Evolutionary conservation across 257 asterid species (phyloP), one percentile per base, ranked within the genome.

Genomic region (Misopates orontium): DNA sequence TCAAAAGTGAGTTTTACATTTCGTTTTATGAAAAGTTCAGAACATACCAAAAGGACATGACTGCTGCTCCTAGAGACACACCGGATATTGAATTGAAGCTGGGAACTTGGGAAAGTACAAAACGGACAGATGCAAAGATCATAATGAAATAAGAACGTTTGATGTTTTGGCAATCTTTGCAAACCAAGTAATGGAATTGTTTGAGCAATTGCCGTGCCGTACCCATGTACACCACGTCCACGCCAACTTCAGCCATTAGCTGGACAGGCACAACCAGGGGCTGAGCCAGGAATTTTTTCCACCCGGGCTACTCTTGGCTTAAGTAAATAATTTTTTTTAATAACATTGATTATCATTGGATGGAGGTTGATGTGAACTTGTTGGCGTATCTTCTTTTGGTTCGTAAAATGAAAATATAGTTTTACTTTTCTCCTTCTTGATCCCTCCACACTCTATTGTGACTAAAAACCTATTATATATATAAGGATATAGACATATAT

Each of bases 211-310:
- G 79, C 5, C 98, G 97, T 53, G 97, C 97, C 0, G 97, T 87
- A 4, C 89, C 97, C 98, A 92, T 92, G 70, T 92, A 89, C 6
- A 92, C 98, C 28, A 91, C 85, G 87, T 78, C 85, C 1, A 89
- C 95, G 0, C 96, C 95, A 56, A 91, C 90, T 71, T 89, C 96
- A 0, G 89, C 98, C 5, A 91, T 39, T 0, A 88, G 76, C 22
- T 91, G 98, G 60, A 88, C 96, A 24, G 98, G 98, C 47, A 91
- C n/a, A n/a, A n/a, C n/a, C n/a, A n/a, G n/a, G n/a, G n/a, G n/a
- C n/a, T n/a, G n/a, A n/a, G n/a, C n/a, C n/a, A n/a, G n/a, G n/a
- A n/a, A n/a, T n/a, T n/a, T n/a, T n/a, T n/a, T n/a, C n/a, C n/a
- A n/a, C n/a, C n/a, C n/a, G n/a, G n/a, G n/a, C n/a, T n/a, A n/a